phyloP scores from a whole-genome alignment of 495 filamentous ascomycete genomes.

The Gamarada debralockiae region DNA sequence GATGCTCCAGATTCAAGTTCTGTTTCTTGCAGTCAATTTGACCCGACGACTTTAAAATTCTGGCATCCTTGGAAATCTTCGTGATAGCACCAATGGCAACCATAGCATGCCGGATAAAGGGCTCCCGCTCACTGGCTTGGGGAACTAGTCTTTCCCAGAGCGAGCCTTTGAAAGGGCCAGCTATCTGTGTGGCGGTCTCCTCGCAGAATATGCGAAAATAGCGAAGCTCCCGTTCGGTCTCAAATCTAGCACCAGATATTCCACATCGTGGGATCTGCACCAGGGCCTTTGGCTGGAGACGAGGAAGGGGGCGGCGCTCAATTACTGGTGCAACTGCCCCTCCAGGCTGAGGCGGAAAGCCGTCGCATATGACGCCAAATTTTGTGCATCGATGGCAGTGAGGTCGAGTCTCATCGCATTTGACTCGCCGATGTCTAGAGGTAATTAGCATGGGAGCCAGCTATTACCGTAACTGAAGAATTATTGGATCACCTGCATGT shows the following conservation, averaged over 20 bases:
- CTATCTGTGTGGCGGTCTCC: constrained; percentile 49
- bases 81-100: constrained; percentile 59
- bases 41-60: not conserved
- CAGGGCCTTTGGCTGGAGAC: not conserved
- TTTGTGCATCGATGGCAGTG: constrained; percentile 18
- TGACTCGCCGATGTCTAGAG: constrained; percentile 13
- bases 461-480: not conserved
- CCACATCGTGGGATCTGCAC: not conserved
- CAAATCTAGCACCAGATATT: not conserved
- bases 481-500: constrained; percentile 27
- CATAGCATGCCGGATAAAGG: constrained; percentile 56
- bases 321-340: too few species aligned
- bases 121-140: constrained; percentile 52
- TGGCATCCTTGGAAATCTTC: constrained; percentile 31
- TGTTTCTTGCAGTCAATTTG: not conserved
- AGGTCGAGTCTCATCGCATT: constrained; percentile 21
- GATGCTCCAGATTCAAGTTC: not conserved
- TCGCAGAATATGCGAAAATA: constrained; percentile 55
- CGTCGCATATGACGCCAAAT: constrained; percentile 7
- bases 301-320: not conserved
- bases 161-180: constrained; percentile 53
- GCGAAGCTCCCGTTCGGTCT: constrained; percentile 37
- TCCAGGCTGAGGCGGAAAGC: not conserved
- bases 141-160: constrained; percentile 56
- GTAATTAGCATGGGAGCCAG: not conserved